Conservation (phyloP, 495 filamentous ascomycete genomes). For the Hypomontagnella submonticulosa region DNA sequence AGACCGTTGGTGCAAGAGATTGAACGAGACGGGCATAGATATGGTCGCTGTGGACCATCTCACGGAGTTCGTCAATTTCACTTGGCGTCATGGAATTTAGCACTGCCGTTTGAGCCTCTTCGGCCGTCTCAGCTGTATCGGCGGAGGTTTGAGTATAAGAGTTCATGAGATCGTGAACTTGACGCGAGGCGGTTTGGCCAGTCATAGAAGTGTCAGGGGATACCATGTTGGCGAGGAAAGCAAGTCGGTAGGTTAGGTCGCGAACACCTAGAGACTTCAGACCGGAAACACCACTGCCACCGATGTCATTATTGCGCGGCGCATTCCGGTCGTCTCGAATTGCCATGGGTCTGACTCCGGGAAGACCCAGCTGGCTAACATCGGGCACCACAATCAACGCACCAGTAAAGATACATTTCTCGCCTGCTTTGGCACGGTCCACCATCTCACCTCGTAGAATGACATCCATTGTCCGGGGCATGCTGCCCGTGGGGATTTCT, state of each 20-base stretch:
- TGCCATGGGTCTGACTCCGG: slow-evolving; percentile 85
- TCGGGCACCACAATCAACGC: slow-evolving; percentile 97
- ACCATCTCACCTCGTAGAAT: slow-evolving; percentile 99
- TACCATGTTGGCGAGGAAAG: slow-evolving; percentile 97
- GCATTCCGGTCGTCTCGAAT: slow-evolving; percentile 80
- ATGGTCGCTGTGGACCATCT: slow-evolving; percentile 93
- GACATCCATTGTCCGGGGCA: slow-evolving; percentile 98
- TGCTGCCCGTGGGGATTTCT: slow-evolving; percentile 97
- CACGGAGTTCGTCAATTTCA: slow-evolving; percentile 90
- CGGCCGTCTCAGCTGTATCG: slow-evolving; percentile 73
- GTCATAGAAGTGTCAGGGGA: slow-evolving; percentile 87
- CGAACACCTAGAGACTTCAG: slow-evolving; percentile 93
- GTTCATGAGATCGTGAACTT: slow-evolving; percentile 75
- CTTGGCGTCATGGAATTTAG: slow-evolving; percentile 81
- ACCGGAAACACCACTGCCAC: slow-evolving; percentile 84
- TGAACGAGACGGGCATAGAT: slow-evolving; percentile 95
- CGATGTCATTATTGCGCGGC: slow-evolving; percentile 79
- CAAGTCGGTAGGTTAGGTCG: slow-evolving; percentile 95
- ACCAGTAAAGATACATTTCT: slow-evolving; percentile 97
- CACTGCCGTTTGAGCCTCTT: slow-evolving; percentile 88
- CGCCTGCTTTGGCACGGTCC: slow-evolving; percentile 94
- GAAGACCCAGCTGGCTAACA: slow-evolving; percentile 92
- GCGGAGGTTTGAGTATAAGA: slow-evolving; percentile 76
- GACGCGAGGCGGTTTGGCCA: slow-evolving; percentile 58
- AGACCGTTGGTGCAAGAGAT: slow-evolving; percentile 96